Base-by-base conservation (phyloP, 1,284 basidiomycete species). In the Ganoderma multipileum region DNA sequence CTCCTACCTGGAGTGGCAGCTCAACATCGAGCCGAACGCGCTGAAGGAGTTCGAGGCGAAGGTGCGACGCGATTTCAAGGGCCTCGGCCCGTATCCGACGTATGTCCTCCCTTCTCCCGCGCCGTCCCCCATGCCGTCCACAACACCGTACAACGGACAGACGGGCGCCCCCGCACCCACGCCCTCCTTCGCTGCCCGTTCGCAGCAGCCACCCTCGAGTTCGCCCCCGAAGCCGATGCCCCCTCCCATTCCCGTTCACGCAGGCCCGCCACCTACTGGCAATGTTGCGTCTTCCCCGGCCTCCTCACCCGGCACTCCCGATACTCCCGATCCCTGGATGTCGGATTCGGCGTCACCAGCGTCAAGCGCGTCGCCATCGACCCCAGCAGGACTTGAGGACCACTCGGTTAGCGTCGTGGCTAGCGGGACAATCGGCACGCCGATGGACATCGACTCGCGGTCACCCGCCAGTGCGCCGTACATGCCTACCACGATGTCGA, bases 1-100 rank as follows among this genome's bases (percentile, higher is more conserved):
- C 78, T 91, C 88, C 36, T 97, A 97, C 77, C 83, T 97, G 38
- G 95, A 96, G 77, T 97, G 95, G 95, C 92, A 95, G 77, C 85
- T 97, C 11, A 93, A 91, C 64, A 91, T 95, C 63, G 90, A 91
- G 64, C 88, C 89, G 0, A 79, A 83, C 0, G 91, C 91, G 4
- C 83, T 96, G 2, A 75, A 78, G 9, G 87, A 86, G 54, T 95
- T 95, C 76, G 88, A 92, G 74, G 76, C 74, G 0, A 85, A 85
- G 78, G 87, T 95, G 0, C 83, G 85, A 42, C 82, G 83, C 33
- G 91, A 94, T 64, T 94, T 92, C 75, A 80, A 81, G 23, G 83
- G 84, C 20, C 71, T 79, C 16, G 84, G 85, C 0, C 84, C 87
- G 0, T 91, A 89, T 67, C 89, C 89, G 0, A 86, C 85, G 0